Evolutionary conservation across 2,329 filamentous ascomycete genomes (phyloP).

Genomic region (Xylaria sp.): DNA sequence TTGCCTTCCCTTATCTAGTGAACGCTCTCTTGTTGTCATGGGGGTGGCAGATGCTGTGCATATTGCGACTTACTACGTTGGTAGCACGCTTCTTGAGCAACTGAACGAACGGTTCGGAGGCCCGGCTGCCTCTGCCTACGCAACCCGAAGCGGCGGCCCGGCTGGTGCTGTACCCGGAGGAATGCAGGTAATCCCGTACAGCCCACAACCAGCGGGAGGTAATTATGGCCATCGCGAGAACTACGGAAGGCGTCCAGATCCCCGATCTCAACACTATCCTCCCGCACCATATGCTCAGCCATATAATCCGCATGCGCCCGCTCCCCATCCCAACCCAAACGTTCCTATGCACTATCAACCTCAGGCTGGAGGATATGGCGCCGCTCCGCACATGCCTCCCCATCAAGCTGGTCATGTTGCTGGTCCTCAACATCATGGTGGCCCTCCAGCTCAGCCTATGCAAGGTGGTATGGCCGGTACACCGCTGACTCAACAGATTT

Average conservation of each 20-base stretch:
- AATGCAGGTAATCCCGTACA: slow-evolving; percentile 99
- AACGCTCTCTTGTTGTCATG: slow-evolving; percentile 97
- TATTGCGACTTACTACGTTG: slow-evolving; percentile 98
- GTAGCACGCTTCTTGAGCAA: slow-evolving; percentile 97
- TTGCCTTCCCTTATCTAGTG: slow-evolving; percentile 91
- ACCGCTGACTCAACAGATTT: slow-evolving; percentile 96
- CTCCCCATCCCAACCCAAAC: slow-evolving; percentile 68
- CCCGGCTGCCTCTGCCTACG: slow-evolving; percentile 96
- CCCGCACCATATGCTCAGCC: slow-evolving; percentile 80
- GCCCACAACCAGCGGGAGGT: slow-evolving; percentile 89
- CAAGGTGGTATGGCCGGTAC: slow-evolving; percentile 77
- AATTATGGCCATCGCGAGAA: slow-evolving; percentile 92
- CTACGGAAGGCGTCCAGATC: slow-evolving; percentile 77
- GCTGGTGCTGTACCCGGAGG: slow-evolving; percentile 94
- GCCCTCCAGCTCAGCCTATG: slow-evolving; percentile 79
- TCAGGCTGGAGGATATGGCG: slow-evolving; percentile 80
- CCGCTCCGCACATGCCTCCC: slow-evolving; percentile 81
- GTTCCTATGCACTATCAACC: slow-evolving; percentile 84
- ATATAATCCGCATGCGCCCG: slow-evolving; percentile 72
- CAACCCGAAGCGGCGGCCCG: slow-evolving; percentile 91
- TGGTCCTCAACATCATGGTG: slow-evolving; percentile 69
- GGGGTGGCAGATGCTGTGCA: slow-evolving; percentile 98
- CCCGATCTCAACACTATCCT: slow-evolving; percentile 79
- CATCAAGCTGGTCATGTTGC: slow-evolving; percentile 72
- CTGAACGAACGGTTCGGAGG: slow-evolving; percentile 96